Evolutionary conservation across 768 basidiomycete genomes (phyloP), one percentile per base, ranked within the genome.

Genomic region (Sporobolomyces phaffii): DNA sequence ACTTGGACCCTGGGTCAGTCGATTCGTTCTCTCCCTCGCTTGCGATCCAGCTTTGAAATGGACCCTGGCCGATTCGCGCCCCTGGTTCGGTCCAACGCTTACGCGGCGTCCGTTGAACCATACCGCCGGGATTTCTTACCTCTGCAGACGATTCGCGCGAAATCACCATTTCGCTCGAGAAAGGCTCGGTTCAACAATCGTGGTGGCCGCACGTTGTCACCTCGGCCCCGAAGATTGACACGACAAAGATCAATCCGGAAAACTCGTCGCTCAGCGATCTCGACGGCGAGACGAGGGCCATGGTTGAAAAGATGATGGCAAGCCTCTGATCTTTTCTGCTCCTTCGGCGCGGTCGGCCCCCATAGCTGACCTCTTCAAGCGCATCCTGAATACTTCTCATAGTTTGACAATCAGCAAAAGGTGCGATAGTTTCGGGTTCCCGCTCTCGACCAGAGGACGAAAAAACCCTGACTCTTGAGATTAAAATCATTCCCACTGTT

Each of bases 291-390:
- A 98, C 94, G 1, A 85, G 96, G 72, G 91, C 89, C 3, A 89
- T 99, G 89, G 96, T 99, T 5, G 96, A 99, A 79, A 99, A 99
- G 82, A 99, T 99, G 96, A 98, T 99, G 94, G 94, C 94, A 80
- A 73, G 87, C n/a, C n/a, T n/a, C n/a, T n/a, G n/a, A n/a, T n/a
- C n/a, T n/a, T n/a, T n/a, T n/a, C n/a, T n/a, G n/a, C 78, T 57
- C 34, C 26, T 38, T 34, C 49, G 29, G 38, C 24, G 13, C 24
- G 5, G 20, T 59, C 41, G 1, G 36, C n/a, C 29, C 41, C 20
- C 51, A 24, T 54, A 20, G 34, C 40, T 29, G 36, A 53, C 29
- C 49, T n/a, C n/a, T n/a, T n/a, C n/a, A n/a, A n/a, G n/a, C 20
- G 54, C 24, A 20, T 10, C 36, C 29, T 20, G 8, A 28, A n/a